Evolutionary conservation across 345 rosid species (phyloP).

Genomic region (Sisymbrium irio): DNA sequence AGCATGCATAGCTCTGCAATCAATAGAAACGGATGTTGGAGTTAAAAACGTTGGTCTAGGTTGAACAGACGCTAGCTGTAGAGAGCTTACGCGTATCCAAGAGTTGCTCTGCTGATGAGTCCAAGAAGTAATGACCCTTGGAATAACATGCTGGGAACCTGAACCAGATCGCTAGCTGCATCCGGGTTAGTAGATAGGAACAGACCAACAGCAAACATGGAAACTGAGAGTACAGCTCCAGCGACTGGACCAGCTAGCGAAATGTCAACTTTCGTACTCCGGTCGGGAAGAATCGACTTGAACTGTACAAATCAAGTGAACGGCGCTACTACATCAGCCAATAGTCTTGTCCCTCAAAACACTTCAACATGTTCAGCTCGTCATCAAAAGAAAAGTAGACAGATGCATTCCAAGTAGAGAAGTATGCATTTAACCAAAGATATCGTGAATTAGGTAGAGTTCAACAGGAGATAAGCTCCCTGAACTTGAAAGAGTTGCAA

Average conservation of each 20-base stretch:
- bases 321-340: background rate
- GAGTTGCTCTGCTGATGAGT: constrained; percentile 85
- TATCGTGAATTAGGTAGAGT: background rate
- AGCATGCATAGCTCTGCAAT: constrained; percentile 82
- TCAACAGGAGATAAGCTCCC: background rate
- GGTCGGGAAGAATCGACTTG: constrained; percentile 92
- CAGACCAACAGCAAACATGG: constrained; percentile 86
- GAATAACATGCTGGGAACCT: constrained; percentile 87
- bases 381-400: background rate
- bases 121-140: constrained; percentile 98
- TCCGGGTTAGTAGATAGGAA: constrained; percentile 74
- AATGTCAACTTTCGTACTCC: constrained; percentile 80
- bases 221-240: constrained; percentile 82
- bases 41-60: background rate
- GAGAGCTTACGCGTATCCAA: constrained; percentile 78
- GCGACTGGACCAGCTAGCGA: constrained; percentile 94
- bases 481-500: constrained; percentile 12
- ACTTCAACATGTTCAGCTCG: background rate
- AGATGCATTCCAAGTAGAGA: too few species aligned
- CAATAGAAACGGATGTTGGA: background rate
- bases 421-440: too few species aligned
- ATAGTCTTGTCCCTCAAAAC: background rate
- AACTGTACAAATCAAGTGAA: constrained; percentile 50
- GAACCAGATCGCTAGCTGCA: constrained; percentile 78
- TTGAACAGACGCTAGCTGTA: constrained; percentile 23